phyloP scores from a whole-genome alignment of 2,329 filamentous ascomycete genomes.

The Exserohilum turcica region DNA sequence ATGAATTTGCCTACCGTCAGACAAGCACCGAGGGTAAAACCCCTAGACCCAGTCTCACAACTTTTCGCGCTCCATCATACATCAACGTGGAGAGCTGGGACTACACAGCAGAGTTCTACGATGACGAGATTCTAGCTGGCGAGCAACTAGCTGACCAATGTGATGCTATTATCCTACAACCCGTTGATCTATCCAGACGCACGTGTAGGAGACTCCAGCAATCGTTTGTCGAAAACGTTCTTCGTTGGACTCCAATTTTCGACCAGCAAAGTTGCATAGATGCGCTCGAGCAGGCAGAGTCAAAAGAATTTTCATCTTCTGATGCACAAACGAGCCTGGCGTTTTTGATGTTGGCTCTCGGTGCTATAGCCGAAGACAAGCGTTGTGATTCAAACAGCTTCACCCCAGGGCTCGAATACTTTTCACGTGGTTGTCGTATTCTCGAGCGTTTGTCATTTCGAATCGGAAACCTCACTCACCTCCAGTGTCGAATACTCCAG shows the following conservation, averaged over 20 bases:
- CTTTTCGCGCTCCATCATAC: constrained; percentile 29
- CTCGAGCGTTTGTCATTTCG: constrained; percentile 28
- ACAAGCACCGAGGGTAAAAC: constrained; percentile 32
- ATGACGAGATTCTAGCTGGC: constrained; percentile 33
- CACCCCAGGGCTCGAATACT: constrained; percentile 32
- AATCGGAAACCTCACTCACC: constrained; percentile 24
- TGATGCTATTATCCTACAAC: constrained; percentile 18
- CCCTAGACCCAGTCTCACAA: constrained; percentile 30
- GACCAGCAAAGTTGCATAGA: constrained; percentile 26
- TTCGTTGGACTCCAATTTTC: constrained; percentile 36
- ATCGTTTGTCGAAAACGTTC: constrained; percentile 35
- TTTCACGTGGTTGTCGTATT: constrained; percentile 28
- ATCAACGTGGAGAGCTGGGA: constrained; percentile 37
- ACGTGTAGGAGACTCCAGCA: constrained; percentile 32
- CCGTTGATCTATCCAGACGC: constrained; percentile 25
- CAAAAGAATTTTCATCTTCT: constrained; percentile 12
- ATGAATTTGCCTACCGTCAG: constrained; percentile 36
- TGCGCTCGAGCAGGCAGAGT: constrained; percentile 24
- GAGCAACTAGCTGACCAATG: constrained; percentile 25
- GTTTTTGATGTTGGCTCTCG: neutral
- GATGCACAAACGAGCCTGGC: constrained; percentile 27
- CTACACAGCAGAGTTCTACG: constrained; percentile 36
- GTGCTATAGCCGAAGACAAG: too few species aligned
- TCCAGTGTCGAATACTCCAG: constrained; percentile 35
- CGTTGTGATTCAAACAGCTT: constrained; percentile 9